Base-by-base conservation (phyloP, 257 asterid species). In the Mentha longifolia region DNA sequence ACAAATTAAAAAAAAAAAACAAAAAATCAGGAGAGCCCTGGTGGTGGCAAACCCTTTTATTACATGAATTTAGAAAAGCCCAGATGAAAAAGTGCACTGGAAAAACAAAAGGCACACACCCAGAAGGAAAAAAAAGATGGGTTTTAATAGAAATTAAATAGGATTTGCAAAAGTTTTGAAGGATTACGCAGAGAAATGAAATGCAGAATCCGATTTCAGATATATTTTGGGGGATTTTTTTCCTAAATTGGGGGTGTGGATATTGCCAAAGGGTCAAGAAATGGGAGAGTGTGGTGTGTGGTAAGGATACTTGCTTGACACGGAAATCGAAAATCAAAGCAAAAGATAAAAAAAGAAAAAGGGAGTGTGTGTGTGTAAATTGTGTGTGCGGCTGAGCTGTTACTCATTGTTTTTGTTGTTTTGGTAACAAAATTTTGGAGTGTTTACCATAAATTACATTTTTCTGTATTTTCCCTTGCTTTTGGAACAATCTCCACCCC, bases 301-400 rank as follows among this genome's bases (percentile, higher is more conserved):
- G 77, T 64, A n/a, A 59, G 79, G 70, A 84, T 82, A 87, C 95
- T 88, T 91, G 97, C 89, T 87, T 76, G 86, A 91, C 97, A 91
- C 97, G 96, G 96, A 91, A 88, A 88, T 85, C 96, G 96, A 91
- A 79, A 70, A 68, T 30, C 61, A 61, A 49, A 51, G 57, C 28
- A 13, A 42, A 9, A 52, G 62, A 22, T 15, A 62, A 69, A 71
- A 35, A 7, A 65, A 43, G 49, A 16, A 58, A 46, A 10, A 59
- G 57, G 60, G 49, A 12, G 54, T 0, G 71, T 9, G 49, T 17
- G n/a, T n/a, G n/a, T n/a, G n/a, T n/a, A n/a, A n/a, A n/a, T n/a
- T n/a, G 8, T 22, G 65, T 13, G 25, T 52, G 61, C 6, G 25
- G 68, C 45, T 63, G 77, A 78, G 81, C 79, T 74, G 80, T 63